Percentiles rank a stretch among this genome's conserved stretches.
These are phyloP conservation scores for Pseudogymnoascus sp. DNA, from an alignment of 2,329 filamentous ascomycete species.

Conservation along the genomic window DNA sequence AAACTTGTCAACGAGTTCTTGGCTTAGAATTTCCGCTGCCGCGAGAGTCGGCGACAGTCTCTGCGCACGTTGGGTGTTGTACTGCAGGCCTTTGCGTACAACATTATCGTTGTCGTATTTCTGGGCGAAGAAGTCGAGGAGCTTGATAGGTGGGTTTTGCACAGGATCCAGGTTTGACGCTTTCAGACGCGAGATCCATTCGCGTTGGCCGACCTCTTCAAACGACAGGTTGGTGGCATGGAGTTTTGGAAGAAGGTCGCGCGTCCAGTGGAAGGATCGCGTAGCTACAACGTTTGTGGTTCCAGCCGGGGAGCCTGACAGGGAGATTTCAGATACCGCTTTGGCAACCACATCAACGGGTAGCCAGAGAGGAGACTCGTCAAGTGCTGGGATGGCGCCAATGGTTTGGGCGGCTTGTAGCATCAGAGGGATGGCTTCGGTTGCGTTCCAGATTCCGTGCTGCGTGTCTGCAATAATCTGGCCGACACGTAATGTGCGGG, in stretches of 20 bases:
- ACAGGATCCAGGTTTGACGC: constrained; percentile 39
- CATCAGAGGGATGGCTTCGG: constrained; percentile 45
- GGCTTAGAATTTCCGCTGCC: constrained; percentile 9
- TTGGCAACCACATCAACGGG: constrained; percentile 38
- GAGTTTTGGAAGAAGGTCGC: constrained; percentile 43
- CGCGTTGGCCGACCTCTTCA: constrained; percentile 32
- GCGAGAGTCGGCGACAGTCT: constrained; percentile 15
- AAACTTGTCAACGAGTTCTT: constrained; percentile 15
- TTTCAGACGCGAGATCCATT: constrained; percentile 38
- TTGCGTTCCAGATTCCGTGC: constrained; percentile 42
- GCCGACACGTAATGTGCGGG: constrained; percentile 37
- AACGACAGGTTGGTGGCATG: constrained; percentile 37
- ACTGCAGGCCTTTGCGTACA: constrained; percentile 24
- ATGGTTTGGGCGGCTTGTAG: constrained; percentile 37
- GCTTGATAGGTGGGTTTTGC: constrained; percentile 43
- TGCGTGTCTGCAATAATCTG: constrained; percentile 41
- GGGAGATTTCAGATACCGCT: constrained; percentile 32
- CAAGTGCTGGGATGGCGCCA: constrained; percentile 36
- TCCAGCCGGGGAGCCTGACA: constrained; percentile 15
- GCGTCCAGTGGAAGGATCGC: constrained; percentile 37
- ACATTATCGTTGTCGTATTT: constrained; percentile 41
- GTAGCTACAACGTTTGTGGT: constrained; percentile 35
- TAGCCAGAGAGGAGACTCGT: constrained; percentile 37
- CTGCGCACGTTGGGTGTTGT: constrained; percentile 12
- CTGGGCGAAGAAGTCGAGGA: constrained; percentile 40